Evolutionary conservation across 164 flowering plant genomes (phyloP), one percentile per base, ranked within the genome.

Genomic region (Chloranthus sessilifolius): DNA sequence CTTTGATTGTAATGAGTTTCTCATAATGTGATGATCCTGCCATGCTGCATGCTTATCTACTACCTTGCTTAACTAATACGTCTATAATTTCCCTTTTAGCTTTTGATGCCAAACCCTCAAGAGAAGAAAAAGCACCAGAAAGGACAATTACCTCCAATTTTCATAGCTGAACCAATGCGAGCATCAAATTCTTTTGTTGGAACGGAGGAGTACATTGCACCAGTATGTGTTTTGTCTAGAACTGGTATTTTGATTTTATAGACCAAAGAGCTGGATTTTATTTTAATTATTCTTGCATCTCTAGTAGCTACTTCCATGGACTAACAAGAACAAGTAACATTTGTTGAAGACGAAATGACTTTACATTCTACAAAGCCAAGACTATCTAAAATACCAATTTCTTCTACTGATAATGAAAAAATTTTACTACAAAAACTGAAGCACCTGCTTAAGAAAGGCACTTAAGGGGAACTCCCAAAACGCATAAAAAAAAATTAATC

Each of bases 161-260:
- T 92, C 56, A 64, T 88, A 80, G 99, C 96, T 49, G 99, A 92
- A 68, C 99, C 99, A 4, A 74, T 80, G 88, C 66, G 99, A 52
- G 96, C 99, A 47, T 92, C 99, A 30, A 92, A 92, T 74, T 92
- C 99, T 44, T 92, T 92, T 65, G 99, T 92, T 54, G 99, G 99
- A 42, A 92, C 99, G 9, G 99, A 92, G 70, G 99, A 92, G 67
- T 92, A 92, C 60, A 92, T 92, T 41, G 95, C 96, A 61, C 99
- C 99, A 68, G 99, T 92, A 58, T 11, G 86, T 76, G 14, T 47
- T 22, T 53, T 50, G 35, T 33, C 26, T 29, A n/a, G 43, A 17
- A 43, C 30, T 39, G 12, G n/a, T 4, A 39, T 47, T 29, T 31
- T n/a, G 19, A 3, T 28, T 59, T 43, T n/a, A n/a, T n/a, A n/a